phyloP scores from a whole-genome alignment of 805 yeast species.

The Yarrowia sp. region DNA sequence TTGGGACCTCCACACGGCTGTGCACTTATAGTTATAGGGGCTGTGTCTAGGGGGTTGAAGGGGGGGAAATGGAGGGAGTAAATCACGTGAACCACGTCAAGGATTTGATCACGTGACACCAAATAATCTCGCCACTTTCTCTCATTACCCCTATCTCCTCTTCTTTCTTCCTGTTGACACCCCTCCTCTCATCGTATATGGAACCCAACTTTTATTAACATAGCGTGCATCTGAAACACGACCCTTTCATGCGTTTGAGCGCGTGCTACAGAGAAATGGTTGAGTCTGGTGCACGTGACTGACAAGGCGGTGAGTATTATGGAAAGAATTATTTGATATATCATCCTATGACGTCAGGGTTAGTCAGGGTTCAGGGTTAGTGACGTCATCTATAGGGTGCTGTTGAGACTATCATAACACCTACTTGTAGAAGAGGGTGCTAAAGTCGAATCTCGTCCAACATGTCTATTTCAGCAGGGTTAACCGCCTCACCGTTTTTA shows the following conservation, averaged over 20 bases:
- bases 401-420: too few relatives aligned
- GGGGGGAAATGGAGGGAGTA: not conserved
- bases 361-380: too few relatives aligned
- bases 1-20: conserved; percentile 7
- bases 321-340: too few relatives aligned
- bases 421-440: too few relatives aligned
- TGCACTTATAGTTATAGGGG: conserved; percentile 16
- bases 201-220: conserved; percentile 17
- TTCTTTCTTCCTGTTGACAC: too few relatives aligned
- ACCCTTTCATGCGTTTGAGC: not conserved
- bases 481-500: too few relatives aligned
- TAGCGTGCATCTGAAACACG: conserved; percentile 3
- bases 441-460: too few relatives aligned
- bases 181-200: conserved; percentile 13
- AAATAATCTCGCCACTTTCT: not conserved
- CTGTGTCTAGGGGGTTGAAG: not conserved
- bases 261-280: not conserved
- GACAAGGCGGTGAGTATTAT: too few relatives aligned
- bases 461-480: too few relatives aligned
- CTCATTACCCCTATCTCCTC: not conserved
- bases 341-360: too few relatives aligned
- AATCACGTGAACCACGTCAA: not conserved
- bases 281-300: not conserved
- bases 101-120: not conserved
- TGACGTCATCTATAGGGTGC: too few relatives aligned